Conservation (phyloP, 2,329 filamentous ascomycete genomes). For the Corynespora cassiicola region DNA sequence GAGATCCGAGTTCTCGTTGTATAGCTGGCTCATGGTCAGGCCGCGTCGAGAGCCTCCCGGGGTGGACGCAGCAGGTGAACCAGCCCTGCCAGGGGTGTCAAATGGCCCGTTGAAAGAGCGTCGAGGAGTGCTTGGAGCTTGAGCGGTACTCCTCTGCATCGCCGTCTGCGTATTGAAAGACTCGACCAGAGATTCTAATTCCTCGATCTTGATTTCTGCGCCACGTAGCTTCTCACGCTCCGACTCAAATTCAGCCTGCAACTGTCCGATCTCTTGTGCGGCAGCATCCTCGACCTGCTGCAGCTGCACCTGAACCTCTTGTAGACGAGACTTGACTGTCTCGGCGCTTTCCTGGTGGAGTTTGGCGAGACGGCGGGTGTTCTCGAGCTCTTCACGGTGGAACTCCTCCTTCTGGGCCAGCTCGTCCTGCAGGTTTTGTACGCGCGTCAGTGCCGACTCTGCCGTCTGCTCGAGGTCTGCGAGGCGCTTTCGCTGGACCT, state of each 20-base stretch:
- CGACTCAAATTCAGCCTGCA: constrained; percentile 58
- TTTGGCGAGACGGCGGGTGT: constrained; percentile 79
- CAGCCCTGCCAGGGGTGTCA: constrained; percentile 57
- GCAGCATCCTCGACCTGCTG: constrained; percentile 72
- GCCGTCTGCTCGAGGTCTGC: constrained; percentile 86
- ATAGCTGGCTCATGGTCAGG: constrained; percentile 68
- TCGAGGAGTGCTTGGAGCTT: constrained; percentile 60
- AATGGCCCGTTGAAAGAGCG: constrained; percentile 58
- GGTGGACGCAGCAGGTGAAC: constrained; percentile 60
- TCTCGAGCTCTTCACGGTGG: constrained; percentile 85
- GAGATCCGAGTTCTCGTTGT: constrained; percentile 66
- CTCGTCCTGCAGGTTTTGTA: constrained; percentile 86
- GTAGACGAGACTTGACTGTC: constrained; percentile 73
- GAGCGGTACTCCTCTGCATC: constrained; percentile 44
- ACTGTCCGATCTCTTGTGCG: constrained; percentile 60
- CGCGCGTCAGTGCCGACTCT: constrained; percentile 80
- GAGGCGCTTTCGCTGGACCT: constrained; percentile 78
- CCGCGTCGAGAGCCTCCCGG: constrained; percentile 61
- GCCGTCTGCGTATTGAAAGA: constrained; percentile 63
- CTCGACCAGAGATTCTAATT: constrained; percentile 69
- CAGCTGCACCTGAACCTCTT: constrained; percentile 70
- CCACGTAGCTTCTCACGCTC: constrained; percentile 66
- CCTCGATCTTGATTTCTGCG: constrained; percentile 67
- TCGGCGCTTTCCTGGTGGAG: constrained; percentile 78
- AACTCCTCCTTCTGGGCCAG: constrained; percentile 83